A percentile compares a stretch with the other conserved stretches of the same genome.
These are phyloP conservation scores for Sugiyamaella americana DNA, from an alignment of 805 yeast species.

Conservation along the genomic window DNA sequence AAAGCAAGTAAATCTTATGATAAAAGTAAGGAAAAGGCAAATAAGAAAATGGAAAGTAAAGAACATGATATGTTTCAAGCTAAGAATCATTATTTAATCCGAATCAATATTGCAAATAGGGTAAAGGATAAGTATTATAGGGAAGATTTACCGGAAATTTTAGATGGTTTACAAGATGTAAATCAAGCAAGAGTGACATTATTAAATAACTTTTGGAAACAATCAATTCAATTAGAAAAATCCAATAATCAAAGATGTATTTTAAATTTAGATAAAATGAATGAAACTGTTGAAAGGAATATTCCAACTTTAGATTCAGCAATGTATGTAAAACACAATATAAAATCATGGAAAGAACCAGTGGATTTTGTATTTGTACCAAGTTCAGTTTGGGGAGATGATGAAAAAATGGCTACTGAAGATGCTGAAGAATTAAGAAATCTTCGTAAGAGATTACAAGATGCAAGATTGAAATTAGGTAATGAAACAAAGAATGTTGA, in stretches of 20 bases:
- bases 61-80: conserved; percentile 77
- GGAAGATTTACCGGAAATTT: conserved; percentile 86
- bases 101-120: conserved; percentile 79
- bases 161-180: conserved; percentile 77
- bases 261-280: conserved; percentile 44
- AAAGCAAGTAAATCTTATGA: conserved; percentile 51
- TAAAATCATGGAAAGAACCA: conserved; percentile 73
- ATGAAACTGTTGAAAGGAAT: conserved; percentile 59
- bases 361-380: conserved; percentile 80
- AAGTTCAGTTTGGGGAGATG: conserved; percentile 95
- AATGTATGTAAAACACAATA: conserved; percentile 89
- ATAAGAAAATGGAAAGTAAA: conserved; percentile 48
- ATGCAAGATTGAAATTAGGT: conserved; percentile 28
- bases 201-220: conserved; percentile 60
- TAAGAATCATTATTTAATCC: conserved; percentile 79
- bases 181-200: conserved; percentile 72
- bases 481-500: conserved; percentile 16
- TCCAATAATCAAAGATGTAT: conserved; percentile 41
- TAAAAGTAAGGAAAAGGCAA: conserved; percentile 34
- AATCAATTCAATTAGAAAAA: conserved; percentile 58
- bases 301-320: conserved; percentile 69
- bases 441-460: conserved; percentile 33
- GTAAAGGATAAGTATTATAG: conserved; percentile 87
- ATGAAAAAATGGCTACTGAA: conserved; percentile 54
- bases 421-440: conserved; percentile 37